Base-by-base conservation (phyloP, 2,329 filamentous ascomycete species). In the Pezicula neosporulosa region DNA sequence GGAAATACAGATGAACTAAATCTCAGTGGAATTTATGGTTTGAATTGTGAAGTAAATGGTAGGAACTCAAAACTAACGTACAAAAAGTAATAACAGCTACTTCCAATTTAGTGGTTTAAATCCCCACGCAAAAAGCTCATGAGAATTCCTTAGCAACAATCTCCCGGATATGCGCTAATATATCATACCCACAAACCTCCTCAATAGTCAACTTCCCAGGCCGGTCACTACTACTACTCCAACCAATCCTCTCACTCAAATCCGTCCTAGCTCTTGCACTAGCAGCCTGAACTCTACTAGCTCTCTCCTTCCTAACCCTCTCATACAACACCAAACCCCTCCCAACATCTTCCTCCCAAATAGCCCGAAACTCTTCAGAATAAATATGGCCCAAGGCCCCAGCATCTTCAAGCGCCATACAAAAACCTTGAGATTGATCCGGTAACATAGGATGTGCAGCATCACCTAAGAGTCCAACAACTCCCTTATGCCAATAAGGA, bases 391-490 rank as follows among this genome's bases (percentile, higher is more conserved):
- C 69, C 4, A 73, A 47, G 1, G 67, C 68, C 0, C 62, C 70
- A 3, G 70, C 70, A 52, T 74, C 70, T 55, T 74, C 71, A 35
- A 73, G 68, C 0, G 70, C 70, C 61, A 66, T 67, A 50, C 69
- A 72, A 0, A 66, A 68, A 6, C 70, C 85, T 64, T 89, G 85
- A 50, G 79, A 83, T 63, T 87, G 85, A 60, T 88, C 77, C 1
- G 84, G 83, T 78, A 87, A 81, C 81, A 85, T 85, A 2, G 83
- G 83, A 59, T 87, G 83, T 2, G 74, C 83, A 6, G 85, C 84
- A 60, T 88, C 85, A 3, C 85, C 85, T 15, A 88, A 63, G 1
- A 87, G 68, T 44, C 78, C 82, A 1, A 77, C 75, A 21, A 66
- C 71, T n/a, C 65, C 68, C 56, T 78, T 78, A 45, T 73, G 68